Percentiles rank a stretch among this genome's conserved stretches.
Conservation (phyloP, 192 early-diverging fungal genomes). For the Podila minutissima region DNA sequence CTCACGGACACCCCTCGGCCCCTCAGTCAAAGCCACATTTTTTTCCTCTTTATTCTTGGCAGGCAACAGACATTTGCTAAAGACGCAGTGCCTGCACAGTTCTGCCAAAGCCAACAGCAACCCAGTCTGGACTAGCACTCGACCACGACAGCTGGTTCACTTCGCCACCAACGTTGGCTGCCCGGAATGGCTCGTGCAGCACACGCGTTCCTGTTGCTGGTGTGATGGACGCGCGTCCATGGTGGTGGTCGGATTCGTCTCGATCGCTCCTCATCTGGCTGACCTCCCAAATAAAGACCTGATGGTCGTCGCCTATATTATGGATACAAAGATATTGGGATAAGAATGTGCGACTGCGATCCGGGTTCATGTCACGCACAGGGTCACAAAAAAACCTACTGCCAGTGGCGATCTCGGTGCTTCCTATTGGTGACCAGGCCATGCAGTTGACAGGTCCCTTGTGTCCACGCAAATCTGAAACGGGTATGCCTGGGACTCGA, state of each 20-base stretch:
- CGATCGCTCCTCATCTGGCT: conserved; percentile 57
- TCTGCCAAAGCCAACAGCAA: conserved; percentile 87
- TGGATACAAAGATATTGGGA: conserved; percentile 3
- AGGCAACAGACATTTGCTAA: conserved; percentile 39
- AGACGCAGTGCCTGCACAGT: conserved; percentile 88
- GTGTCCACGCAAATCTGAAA: conserved; percentile 86
- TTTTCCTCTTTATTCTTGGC: not conserved
- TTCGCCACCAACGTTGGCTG: conserved; percentile 64
- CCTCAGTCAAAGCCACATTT: not conserved
- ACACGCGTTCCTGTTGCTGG: conserved; percentile 39
- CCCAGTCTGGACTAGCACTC: conserved; percentile 81
- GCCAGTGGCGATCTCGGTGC: conserved; percentile 84
- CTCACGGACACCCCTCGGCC: not conserved
- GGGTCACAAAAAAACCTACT: conserved; percentile 56
- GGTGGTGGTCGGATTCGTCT: conserved; percentile 35
- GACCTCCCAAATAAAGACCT: conserved; percentile 96
- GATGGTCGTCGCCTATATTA: conserved; percentile 81
- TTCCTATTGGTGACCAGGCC: conserved; percentile 87
- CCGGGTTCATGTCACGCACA: not conserved
- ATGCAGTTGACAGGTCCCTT: conserved; percentile 82
- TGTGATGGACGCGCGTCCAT: not conserved
- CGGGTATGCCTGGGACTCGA: conserved; percentile 87
- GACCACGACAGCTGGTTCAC: conserved; percentile 92
- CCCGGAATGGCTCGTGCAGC: conserved; percentile 68
- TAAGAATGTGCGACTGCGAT: not conserved